Percentiles rank a stretch among this genome's conserved stretches.
Conservation (phyloP, 1,284 basidiomycete species). For the Stygiomarasmius scandens region DNA sequence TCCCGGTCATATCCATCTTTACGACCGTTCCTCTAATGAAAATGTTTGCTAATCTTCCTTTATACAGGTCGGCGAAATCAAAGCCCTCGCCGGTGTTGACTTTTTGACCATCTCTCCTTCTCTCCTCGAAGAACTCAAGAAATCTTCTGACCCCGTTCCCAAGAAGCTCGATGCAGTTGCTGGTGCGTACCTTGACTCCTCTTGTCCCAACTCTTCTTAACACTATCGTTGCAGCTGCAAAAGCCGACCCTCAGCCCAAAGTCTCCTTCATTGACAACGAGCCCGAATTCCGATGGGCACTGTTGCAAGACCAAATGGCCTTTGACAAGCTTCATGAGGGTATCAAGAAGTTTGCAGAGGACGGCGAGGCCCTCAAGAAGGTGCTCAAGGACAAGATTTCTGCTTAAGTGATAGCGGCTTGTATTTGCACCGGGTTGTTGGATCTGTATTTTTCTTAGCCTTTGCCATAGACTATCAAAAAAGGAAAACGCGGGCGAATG, state of each 20-base stretch:
- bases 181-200: constrained; percentile 47
- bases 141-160: constrained; percentile 76
- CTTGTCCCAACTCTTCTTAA: constrained; percentile 4
- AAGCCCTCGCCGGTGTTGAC: constrained; percentile 93
- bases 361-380: constrained; percentile 87
- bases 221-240: constrained; percentile 55
- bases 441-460: too few species aligned
- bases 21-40: neutral
- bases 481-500: too few species aligned
- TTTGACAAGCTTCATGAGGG: constrained; percentile 97
- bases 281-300: constrained; percentile 92
- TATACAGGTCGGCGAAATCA: constrained; percentile 85
- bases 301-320: constrained; percentile 92
- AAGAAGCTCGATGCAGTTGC: constrained; percentile 79
- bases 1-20: neutral
- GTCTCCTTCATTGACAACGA: constrained; percentile 91
- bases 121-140: constrained; percentile 92
- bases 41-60: constrained; percentile 1
- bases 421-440: neutral
- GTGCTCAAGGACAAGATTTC: constrained; percentile 81
- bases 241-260: constrained; percentile 73
- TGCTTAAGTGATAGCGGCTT: constrained; percentile 36
- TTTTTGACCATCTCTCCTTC: constrained; percentile 94
- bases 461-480: too few species aligned
- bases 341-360: constrained; percentile 96